A percentile compares a stretch with the other conserved stretches of the same genome.
phyloP scores from a whole-genome alignment of 805 yeast species.

The Nakazawaea holstii region DNA sequence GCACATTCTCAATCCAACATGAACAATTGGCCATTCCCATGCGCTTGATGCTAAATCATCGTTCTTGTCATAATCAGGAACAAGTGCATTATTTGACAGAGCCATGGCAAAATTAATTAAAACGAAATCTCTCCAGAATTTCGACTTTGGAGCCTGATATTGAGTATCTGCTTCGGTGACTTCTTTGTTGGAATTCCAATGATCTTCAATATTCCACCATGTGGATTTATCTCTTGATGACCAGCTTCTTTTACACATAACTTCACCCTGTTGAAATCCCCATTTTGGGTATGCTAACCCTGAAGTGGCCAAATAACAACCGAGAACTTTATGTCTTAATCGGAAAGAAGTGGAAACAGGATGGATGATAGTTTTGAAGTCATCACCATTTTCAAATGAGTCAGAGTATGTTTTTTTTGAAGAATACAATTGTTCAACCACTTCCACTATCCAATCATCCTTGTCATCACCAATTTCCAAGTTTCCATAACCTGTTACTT shows the following conservation, averaged over 20 bases:
- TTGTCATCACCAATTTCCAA: constrained; percentile 58
- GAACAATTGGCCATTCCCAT: constrained; percentile 81
- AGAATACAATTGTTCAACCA: constrained; percentile 47
- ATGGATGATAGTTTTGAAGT: constrained; percentile 53
- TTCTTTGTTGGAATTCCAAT: constrained; percentile 44
- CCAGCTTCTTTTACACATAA: constrained; percentile 56
- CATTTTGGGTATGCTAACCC: constrained; percentile 84
- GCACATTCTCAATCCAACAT: constrained; percentile 71
- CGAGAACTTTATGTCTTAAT: constrained; percentile 58
- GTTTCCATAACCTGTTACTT: constrained; percentile 73
- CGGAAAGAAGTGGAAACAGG: constrained; percentile 84
- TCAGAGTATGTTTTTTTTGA: constrained; percentile 20
- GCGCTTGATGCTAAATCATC: constrained; percentile 70
- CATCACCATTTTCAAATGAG: constrained; percentile 34
- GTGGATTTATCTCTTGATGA: constrained; percentile 54
- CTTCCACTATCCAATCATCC: constrained; percentile 75
- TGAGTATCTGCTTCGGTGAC: constrained; percentile 25
- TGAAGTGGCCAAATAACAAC: constrained; percentile 82
- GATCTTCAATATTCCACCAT: constrained; percentile 81
- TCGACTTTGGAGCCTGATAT: constrained; percentile 38
- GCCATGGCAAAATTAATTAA: constrained; percentile 75
- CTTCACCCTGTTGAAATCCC: constrained; percentile 98
- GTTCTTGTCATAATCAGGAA: constrained; percentile 67
- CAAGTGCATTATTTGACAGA: constrained; percentile 78
- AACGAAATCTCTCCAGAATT: constrained; percentile 63